Evolutionary conservation across 108 stramenopile species (phyloP).

Genomic region (Mediolabrus comicus): DNA sequence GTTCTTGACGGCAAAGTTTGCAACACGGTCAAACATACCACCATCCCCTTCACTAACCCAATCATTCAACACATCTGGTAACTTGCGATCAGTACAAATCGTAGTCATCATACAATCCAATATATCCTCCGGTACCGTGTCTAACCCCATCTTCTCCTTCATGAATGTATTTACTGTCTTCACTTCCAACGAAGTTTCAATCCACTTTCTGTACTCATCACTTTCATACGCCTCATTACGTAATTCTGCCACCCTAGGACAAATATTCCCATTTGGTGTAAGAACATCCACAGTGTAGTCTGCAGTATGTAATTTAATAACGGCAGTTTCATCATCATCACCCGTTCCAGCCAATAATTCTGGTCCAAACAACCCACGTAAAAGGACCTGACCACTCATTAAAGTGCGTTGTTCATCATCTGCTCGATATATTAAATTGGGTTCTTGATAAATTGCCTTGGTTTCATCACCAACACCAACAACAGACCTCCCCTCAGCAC

Average conservation of each 20-base stretch:
- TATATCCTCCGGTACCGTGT: slow-evolving; percentile 20
- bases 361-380: slow-evolving; percentile 74
- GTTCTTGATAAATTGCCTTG: slow-evolving; percentile 38
- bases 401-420: slow-evolving; percentile 89
- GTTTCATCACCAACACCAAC: slow-evolving; percentile 23
- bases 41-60: slow-evolving; percentile 34
- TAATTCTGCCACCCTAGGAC: slow-evolving; percentile 62
- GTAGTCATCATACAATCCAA: slow-evolving; percentile 91
- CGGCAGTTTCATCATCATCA: slow-evolving; percentile 28
- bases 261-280: slow-evolving; percentile 55
- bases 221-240: slow-evolving; percentile 41
- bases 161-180: slow-evolving; percentile 21
- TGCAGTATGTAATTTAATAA: slow-evolving; percentile 72
- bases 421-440: slow-evolving; percentile 60
- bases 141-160: slow-evolving; percentile 19
- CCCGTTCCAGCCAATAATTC: slow-evolving; percentile 26
- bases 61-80: slow-evolving; percentile 72
- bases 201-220: slow-evolving; percentile 51
- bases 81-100: slow-evolving; percentile 74
- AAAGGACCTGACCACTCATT: slow-evolving; percentile 83
- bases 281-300: slow-evolving; percentile 77
- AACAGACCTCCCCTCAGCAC: not conserved
- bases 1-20: slow-evolving; percentile 33
- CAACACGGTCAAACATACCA: slow-evolving; percentile 8
- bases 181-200: slow-evolving; percentile 38